Base-by-base conservation (phyloP, 768 basidiomycete genomes). In the Leucocoprinus birnbaumii region DNA sequence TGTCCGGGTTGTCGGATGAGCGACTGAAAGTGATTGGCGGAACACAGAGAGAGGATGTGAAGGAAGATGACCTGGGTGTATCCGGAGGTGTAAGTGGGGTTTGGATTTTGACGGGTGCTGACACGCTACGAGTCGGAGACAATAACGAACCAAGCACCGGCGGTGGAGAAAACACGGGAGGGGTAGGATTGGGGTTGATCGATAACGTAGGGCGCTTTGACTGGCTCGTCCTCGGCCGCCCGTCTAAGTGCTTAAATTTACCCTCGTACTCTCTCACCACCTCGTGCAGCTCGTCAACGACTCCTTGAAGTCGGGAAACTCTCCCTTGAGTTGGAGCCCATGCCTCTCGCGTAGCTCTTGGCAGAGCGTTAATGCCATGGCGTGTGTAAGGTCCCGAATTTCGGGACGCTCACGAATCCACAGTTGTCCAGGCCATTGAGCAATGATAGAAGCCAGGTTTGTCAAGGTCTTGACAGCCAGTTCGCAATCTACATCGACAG, bases 401-500 rank as follows among this genome's bases (percentile, higher is more conserved):
- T 87, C 87, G 3, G 74, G 66, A 65, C 84, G 84, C 59, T 87
- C 83, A 49, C 75, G 77, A 24, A 78, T 75, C 85, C 87, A 89
- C 77, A 80, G 80, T 60, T 79, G 79, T 19, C 81, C 82, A 21
- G 86, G 85, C 87, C 87, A 89, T 57, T 77, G 75, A 4, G 83
- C 80, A 58, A 85, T 80, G 25, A 73, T 63, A 24, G 76, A 72
- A 11, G 84, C 70, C 45, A 85, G 73, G 3, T 62, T 66, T 42
- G 68, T 70, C 27, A 77, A 63, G 35, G 68, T 71, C 16, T 60
- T 58, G 4, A 69, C 71, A 8, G 76, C 74, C 26, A 56, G 57
- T 6, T 72, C 65, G 55, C 69, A 69, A 52, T 75, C 72, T 11
- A 71, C 59, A 4, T 66, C 60, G 13, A 84, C 72, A 53, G 72